phyloP scores from a whole-genome alignment of 2,329 filamentous ascomycete genomes.

The Fusarium scirpi region DNA sequence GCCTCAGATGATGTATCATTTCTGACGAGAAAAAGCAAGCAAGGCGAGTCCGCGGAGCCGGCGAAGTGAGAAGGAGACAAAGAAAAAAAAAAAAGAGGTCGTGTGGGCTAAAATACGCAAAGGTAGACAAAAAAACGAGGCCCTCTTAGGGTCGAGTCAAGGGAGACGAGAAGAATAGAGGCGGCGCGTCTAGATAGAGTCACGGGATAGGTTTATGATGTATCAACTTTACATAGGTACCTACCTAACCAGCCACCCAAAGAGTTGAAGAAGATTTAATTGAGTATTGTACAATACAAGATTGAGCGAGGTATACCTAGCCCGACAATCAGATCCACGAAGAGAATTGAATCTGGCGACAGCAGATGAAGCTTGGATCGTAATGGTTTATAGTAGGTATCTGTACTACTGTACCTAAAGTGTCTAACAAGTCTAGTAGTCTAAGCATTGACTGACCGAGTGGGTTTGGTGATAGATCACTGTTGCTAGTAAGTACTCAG shows the following conservation, averaged over 20 bases:
- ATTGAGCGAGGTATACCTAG: background rate
- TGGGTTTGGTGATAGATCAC: slow-evolving; percentile 21
- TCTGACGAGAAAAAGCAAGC: slow-evolving; percentile 10
- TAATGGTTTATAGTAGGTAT: background rate
- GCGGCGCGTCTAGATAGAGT: slow-evolving; percentile 25
- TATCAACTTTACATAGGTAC: slow-evolving; percentile 30
- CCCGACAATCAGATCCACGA: background rate
- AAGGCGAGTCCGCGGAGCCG: slow-evolving; percentile 15
- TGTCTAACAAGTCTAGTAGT: background rate
- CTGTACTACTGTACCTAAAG: background rate
- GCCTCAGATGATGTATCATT: slow-evolving; percentile 33
- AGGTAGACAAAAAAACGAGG: background rate
- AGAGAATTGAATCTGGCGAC: background rate
- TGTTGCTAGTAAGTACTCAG: background rate
- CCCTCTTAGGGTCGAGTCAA: slow-evolving; percentile 3
- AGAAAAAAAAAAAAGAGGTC: background rate
- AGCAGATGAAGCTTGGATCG: background rate
- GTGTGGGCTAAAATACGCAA: background rate
- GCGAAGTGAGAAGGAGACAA: slow-evolving; percentile 11
- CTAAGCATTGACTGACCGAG: background rate
- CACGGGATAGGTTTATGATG: slow-evolving; percentile 32
- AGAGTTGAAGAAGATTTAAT: background rate
- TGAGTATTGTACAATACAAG: background rate
- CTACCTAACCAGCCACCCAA: background rate
- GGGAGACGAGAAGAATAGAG: slow-evolving; percentile 5